Base-by-base conservation (phyloP, 1,284 basidiomycete genomes). In the Cutaneotrichosporon arboriforme region DNA sequence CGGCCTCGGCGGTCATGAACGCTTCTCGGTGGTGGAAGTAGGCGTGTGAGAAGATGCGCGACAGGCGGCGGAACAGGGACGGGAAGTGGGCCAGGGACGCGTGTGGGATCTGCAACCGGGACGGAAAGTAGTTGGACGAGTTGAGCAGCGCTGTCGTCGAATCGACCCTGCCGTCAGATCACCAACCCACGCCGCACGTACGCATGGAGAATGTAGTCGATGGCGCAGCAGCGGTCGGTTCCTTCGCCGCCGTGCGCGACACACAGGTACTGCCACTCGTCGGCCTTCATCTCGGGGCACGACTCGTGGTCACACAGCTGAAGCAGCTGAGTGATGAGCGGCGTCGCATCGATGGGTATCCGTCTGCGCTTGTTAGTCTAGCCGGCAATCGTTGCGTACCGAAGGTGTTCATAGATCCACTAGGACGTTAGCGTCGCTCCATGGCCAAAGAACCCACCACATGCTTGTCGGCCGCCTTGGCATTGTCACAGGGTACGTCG, bases 201-300 rank as follows among this genome's bases (percentile, higher is more conserved):
- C 74, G 92, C 94, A 73, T 97, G 94, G 8, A 92, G 78, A 57
- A 94, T 96, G 74, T 97, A 97, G 78, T 97, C 93, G 52, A 97
- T 94, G 1, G 93, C 94, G 69, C 89, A 93, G 76, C 94, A 98
- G 82, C 90, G 86, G 82, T 67, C 66, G 1, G 64, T 62, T 4
- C 60, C 64, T 14, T 63, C 66, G 12, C 60, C 62, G 8, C 67
- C 69, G 64, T 97, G 93, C 0, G 92, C 91, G 26, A 94, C 92
- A 67, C 94, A 98, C 3, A 97, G 78, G 75, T 94, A 97, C 40
- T 91, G 80, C 90, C 93, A 97, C 78, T 97, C 90, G 48, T 87
- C 89, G 14, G 93, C 92, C 72, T 94, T 94, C 93, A 97, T 97
- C 72, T 94, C 87, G 2, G 89, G 88, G 77, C 93, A 97, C 9